A percentile compares a stretch with the other conserved stretches of the same genome.
Evolutionary conservation across 1,284 basidiomycete species (phyloP).

Genomic region (Heterobasidion parviporum): DNA sequence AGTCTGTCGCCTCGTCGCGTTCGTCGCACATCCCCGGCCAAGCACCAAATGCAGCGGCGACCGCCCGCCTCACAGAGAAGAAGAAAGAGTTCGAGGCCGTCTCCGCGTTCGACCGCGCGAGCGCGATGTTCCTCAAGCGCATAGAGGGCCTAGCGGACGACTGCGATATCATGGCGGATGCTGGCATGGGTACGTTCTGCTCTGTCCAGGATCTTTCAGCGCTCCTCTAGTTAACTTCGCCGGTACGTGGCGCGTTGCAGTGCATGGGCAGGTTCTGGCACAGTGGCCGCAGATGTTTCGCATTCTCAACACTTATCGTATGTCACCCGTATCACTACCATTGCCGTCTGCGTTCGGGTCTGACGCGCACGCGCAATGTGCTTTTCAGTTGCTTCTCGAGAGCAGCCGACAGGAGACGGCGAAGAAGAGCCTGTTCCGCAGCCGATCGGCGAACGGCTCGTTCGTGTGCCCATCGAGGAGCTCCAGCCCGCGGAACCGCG

Average conservation of each 20-base stretch:
- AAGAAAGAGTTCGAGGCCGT: constrained; percentile 74
- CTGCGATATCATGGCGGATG: constrained; percentile 67
- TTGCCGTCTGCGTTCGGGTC: background rate
- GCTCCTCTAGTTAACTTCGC: constrained; percentile 3
- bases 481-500: constrained; percentile 23
- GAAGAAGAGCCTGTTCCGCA: constrained; percentile 15
- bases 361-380: constrained; percentile 4
- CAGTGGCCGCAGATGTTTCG: constrained; percentile 80
- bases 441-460: constrained; percentile 32
- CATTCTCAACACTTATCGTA: constrained; percentile 61
- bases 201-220: background rate
- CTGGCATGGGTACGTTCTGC: constrained; percentile 48
- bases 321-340: constrained; percentile 14
- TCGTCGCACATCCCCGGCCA: constrained; percentile 37
- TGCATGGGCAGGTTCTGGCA: constrained; percentile 66
- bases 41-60: constrained; percentile 36
- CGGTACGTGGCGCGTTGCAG: constrained; percentile 23
- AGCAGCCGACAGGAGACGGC: constrained; percentile 16
- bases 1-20: constrained; percentile 44
- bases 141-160: constrained; percentile 63
- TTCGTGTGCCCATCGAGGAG: constrained; percentile 59
- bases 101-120: constrained; percentile 59
- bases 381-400: constrained; percentile 34
- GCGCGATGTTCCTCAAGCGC: constrained; percentile 52
- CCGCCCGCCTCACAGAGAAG: constrained; percentile 58